phyloP scores from a whole-genome alignment of 352 stramenopile species.

The Globisporangium uncinulatum region DNA sequence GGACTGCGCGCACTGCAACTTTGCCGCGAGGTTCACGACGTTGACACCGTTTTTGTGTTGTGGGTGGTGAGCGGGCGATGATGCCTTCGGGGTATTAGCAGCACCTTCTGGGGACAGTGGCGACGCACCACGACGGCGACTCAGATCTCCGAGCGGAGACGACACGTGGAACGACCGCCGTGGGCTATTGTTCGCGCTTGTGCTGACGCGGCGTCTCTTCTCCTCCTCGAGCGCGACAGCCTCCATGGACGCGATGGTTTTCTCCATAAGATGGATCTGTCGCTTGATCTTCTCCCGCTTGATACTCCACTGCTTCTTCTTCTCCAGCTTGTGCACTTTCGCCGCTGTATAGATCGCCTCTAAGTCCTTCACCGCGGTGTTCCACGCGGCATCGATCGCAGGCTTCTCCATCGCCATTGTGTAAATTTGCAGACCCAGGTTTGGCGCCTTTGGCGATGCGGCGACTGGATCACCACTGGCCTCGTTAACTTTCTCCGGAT shows the following conservation, averaged over 20 bases:
- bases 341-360: conserved; percentile 41
- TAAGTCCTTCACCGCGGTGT: conserved; percentile 31
- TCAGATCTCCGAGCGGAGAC: neutral
- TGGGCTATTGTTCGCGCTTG: conserved; percentile 22
- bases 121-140: neutral
- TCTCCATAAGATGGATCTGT: conserved; percentile 68
- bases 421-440: conserved; percentile 20
- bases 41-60: conserved; percentile 29
- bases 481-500: neutral
- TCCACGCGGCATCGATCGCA: conserved; percentile 49
- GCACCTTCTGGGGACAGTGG: conserved; percentile 7
- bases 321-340: conserved; percentile 34
- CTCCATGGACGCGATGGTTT: conserved; percentile 64
- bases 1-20: conserved; percentile 56
- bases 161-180: conserved; percentile 11
- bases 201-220: conserved; percentile 32
- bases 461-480: neutral
- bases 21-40: conserved; percentile 45
- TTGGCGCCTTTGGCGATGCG: neutral
- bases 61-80: neutral
- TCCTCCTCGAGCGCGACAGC: conserved; percentile 42
- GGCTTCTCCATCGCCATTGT: conserved; percentile 47
- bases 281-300: conserved; percentile 65
- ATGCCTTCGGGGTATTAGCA: neutral
- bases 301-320: conserved; percentile 43